Base-by-base conservation (phyloP, 169 alveolate genomes). In the Cryptosporidium andersoni region DNA sequence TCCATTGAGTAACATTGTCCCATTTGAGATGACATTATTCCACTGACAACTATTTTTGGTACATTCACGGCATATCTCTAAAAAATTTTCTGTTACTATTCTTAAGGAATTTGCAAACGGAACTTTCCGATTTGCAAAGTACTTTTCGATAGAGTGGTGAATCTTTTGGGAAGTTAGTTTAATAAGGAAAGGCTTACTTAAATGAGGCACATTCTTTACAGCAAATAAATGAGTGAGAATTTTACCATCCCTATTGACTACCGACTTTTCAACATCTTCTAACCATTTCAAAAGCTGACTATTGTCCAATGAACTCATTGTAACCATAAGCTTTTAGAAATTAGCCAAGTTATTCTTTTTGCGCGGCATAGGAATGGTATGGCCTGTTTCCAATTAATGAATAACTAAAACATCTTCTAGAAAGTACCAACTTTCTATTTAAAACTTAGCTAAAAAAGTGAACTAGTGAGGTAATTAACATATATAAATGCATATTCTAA, bases 1-100 rank as follows among this genome's bases (percentile, higher is more conserved):
- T 39, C 64, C 40, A 74, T 74, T 74, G 14, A 74, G 85, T 5
- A 74, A 25, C 43, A 64, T 60, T 36, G 74, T 74, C 14, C 74
- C 85, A 60, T 74, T 58, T 7, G 62, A 11, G 16, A 74, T 58
- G 40, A 74, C 45, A 34, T 34, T 58, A 11, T 62, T 63, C 85
- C 85, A 74, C 52, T 74, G 85, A 39, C 85, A 74, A 74, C 47
- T 74, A 14, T 49, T 25, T 58, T 60, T 74, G 39, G 36, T 56
- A 43, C 55, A 25, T 49, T 74, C 85, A 12, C 43, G 55, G 40
- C 60, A 56, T 60, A 74, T 16, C 40, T 74, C 85, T 40, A 74
- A 43, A 45, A 74, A 74, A 37, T 74, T 74, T 40, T 74, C 85
- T 58, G 60, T 58, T 7, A 47, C 42, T 7, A 49, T 58, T 25